These are phyloP conservation scores for Blastocrithidia nonstop DNA, from an alignment of 208 protist genomes.

Conservation along the genomic window DNA sequence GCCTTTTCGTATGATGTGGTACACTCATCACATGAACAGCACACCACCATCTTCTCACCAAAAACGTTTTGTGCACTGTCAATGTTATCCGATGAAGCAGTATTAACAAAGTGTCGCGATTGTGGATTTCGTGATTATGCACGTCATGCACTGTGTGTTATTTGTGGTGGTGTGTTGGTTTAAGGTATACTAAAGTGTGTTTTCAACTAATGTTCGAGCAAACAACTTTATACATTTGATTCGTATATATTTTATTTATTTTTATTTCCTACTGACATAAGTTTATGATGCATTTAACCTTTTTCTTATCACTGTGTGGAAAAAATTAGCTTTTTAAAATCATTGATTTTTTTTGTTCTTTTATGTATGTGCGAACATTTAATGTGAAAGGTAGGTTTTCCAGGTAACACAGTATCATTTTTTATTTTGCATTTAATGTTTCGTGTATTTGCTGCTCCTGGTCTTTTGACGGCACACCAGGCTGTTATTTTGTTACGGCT, in stretches of 20 bases:
- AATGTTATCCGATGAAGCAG: constrained; percentile 30
- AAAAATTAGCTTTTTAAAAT: too few relatives aligned
- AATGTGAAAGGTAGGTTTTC: too few relatives aligned
- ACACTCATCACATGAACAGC: constrained; percentile 9
- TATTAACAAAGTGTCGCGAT: constrained; percentile 33
- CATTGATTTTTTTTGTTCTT: too few relatives aligned
- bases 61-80: constrained; percentile 51
- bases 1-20: constrained; percentile 13
- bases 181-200: constrained; percentile 33
- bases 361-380: too few relatives aligned
- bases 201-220: background rate
- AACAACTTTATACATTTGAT: too few relatives aligned
- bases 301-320: too few relatives aligned
- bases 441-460: constrained; percentile 71
- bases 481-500: constrained; percentile 68
- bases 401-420: too few relatives aligned
- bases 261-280: too few relatives aligned
- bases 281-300: too few relatives aligned
- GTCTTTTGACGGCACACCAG: constrained; percentile 54
- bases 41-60: constrained; percentile 66
- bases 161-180: constrained; percentile 66
- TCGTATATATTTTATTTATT: too few relatives aligned
- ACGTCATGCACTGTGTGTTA: constrained; percentile 31
- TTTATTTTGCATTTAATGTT: too few relatives aligned
- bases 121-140: constrained; percentile 57